A percentile compares a stretch with the other conserved stretches of the same genome.
phyloP scores from a whole-genome alignment of 306 rosid genomes.

The Quercus gilva region DNA sequence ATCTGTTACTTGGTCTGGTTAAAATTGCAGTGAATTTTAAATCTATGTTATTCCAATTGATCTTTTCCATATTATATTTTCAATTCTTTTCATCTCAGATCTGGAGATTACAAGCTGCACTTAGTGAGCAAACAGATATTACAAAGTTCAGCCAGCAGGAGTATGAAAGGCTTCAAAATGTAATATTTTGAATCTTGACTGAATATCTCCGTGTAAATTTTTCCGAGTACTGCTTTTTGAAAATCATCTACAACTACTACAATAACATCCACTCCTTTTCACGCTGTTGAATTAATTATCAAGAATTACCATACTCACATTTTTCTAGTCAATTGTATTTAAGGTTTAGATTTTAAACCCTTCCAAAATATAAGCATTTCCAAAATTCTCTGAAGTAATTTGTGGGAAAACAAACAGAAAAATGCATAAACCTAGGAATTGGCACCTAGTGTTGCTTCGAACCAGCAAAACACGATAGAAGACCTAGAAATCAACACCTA shows the following conservation, averaged over 20 bases:
- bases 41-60: neutral
- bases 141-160: slow-evolving; percentile 75
- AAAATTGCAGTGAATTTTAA: neutral
- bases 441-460: too few species aligned
- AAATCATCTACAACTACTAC: neutral
- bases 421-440: too few species aligned
- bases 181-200: slow-evolving; percentile 28
- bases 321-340: neutral
- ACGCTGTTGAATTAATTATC: neutral
- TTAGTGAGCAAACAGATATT: slow-evolving; percentile 81
- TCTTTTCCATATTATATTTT: neutral
- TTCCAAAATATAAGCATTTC: neutral
- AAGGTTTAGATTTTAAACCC: neutral
- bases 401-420: too few species aligned
- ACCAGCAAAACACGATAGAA: too few species aligned
- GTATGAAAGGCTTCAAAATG: slow-evolving; percentile 79
- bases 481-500: too few species aligned
- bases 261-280: neutral
- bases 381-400: neutral
- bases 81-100: slow-evolving; percentile 44
- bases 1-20: neutral
- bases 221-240: neutral
- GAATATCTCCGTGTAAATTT: neutral
- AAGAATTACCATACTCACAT: neutral
- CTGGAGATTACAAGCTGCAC: slow-evolving; percentile 90